Base-by-base conservation (phyloP, 495 filamentous ascomycete genomes). In the Daldinia concentrica region DNA sequence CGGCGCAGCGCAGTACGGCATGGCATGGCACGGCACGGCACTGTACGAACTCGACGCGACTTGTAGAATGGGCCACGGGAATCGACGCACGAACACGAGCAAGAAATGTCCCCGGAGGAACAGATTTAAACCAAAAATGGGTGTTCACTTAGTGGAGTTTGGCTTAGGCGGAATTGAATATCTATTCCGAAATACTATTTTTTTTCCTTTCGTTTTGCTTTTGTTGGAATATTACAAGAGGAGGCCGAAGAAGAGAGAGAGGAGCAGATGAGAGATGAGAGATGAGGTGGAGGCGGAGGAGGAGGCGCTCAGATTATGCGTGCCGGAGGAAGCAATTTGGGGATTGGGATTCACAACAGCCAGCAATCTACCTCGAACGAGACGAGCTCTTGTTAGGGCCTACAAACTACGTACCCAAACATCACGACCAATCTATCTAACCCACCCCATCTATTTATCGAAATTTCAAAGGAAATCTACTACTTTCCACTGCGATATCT, bases 321-420 rank as follows among this genome's bases (percentile, higher is more conserved):
- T 36, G 34, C 34, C 34, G 34, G 34, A 36, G 34, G 29, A 62
- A 62, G 43, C 43, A 48, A 54, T 29, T 29, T 30, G 22, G 57
- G 24, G 30, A 27, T 58, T 36, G 17, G 58, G 29, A 50, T 50
- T 19, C 48, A 62, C 8, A 15, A 7, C 39, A 41, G 39, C 19
- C 41, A 57, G 50, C 58, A 43, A 61, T 52, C 50, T 62, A 65
- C 39, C 61, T 41, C 48, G 37, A 58, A 26, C 48, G 59, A 73
- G 56, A 54, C 52, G 69, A 48, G 6, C 57, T 60, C 55, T 39
- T n/a, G 30, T 45, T 26, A 3, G 12, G 6, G 30, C 26, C 58
- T 36, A 58, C 58, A 17, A 50, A 19, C 37, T 15, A 52, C 37
- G 29, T 48, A 68, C 34, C 39, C 27, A 36, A 36, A 6, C 58